A percentile compares a stretch with the other conserved stretches of the same genome.
Evolutionary conservation across 2,329 filamentous ascomycete species (phyloP).

Genomic region (Fusarium anguioides): DNA sequence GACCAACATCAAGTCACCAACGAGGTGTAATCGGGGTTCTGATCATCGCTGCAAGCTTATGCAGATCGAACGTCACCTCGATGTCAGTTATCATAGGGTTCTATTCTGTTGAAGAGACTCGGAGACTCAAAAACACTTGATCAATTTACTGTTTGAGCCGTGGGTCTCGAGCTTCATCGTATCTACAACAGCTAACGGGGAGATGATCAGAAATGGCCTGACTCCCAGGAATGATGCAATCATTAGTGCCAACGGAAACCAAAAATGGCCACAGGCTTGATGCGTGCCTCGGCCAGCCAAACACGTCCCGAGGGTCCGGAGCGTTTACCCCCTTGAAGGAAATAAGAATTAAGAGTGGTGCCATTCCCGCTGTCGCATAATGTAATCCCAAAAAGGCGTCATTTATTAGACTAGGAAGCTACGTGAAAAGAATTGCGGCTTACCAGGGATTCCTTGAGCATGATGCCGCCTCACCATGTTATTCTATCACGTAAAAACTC

Average conservation of each 20-base stretch:
- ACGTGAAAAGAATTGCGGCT: constrained; percentile 17
- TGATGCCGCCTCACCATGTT: background rate
- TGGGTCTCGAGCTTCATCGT: background rate
- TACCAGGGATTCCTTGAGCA: constrained; percentile 9
- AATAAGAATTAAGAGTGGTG: constrained; percentile 22
- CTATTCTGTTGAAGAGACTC: background rate
- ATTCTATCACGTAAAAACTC: background rate
- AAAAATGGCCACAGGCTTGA: background rate
- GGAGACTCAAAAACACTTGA: background rate
- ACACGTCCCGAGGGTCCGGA: constrained; percentile 14
- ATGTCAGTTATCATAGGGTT: background rate
- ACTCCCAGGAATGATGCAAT: constrained; percentile 15
- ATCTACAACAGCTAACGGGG: background rate
- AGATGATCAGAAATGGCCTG: constrained; percentile 15
- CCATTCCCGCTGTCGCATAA: constrained; percentile 35
- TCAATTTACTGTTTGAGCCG: background rate
- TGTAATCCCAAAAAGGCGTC: constrained; percentile 31
- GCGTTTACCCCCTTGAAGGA: background rate
- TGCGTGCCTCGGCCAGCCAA: background rate
- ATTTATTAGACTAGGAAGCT: constrained; percentile 11
- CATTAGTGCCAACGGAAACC: background rate
- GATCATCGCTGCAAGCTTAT: constrained; percentile 4
- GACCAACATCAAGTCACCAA: background rate
- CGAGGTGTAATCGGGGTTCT: background rate
- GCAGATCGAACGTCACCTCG: background rate